These are phyloP conservation scores for Tagetes patula DNA, from an alignment of 129 eudicot species.

Conservation along the genomic window DNA sequence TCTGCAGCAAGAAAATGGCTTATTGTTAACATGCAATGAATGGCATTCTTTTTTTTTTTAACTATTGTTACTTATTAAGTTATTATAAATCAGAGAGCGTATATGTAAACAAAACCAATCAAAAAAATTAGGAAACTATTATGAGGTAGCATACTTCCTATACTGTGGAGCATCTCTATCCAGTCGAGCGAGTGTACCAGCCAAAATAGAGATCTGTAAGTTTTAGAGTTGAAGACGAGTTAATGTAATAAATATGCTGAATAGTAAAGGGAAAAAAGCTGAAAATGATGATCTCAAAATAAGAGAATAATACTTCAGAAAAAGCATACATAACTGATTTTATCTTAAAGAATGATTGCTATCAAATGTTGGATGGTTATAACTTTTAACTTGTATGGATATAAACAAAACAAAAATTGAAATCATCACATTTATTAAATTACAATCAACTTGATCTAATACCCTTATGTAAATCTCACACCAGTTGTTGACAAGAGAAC, in stretches of 20 bases:
- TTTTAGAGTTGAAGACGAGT: background rate
- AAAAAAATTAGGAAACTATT: background rate
- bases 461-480: too few relatives aligned
- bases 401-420: too few relatives aligned
- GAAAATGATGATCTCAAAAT: background rate
- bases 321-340: too few relatives aligned
- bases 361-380: too few relatives aligned
- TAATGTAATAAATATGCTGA: background rate
- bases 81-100: background rate
- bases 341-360: too few relatives aligned
- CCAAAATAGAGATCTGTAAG: slow-evolving; percentile 93
- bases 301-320: too few relatives aligned
- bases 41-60: background rate
- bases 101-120: slow-evolving; percentile 9
- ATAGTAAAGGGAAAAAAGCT: background rate
- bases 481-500: too few relatives aligned
- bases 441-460: too few relatives aligned
- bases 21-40: slow-evolving; percentile 15
- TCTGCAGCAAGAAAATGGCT: slow-evolving; percentile 52
- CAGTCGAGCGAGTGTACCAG: slow-evolving; percentile 98
- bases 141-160: slow-evolving; percentile 62
- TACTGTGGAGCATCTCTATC: slow-evolving; percentile 98
- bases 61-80: background rate
- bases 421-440: too few relatives aligned
- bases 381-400: too few relatives aligned